Base-by-base conservation (phyloP, 805 yeast species). In the Barnettozyma sp. region DNA sequence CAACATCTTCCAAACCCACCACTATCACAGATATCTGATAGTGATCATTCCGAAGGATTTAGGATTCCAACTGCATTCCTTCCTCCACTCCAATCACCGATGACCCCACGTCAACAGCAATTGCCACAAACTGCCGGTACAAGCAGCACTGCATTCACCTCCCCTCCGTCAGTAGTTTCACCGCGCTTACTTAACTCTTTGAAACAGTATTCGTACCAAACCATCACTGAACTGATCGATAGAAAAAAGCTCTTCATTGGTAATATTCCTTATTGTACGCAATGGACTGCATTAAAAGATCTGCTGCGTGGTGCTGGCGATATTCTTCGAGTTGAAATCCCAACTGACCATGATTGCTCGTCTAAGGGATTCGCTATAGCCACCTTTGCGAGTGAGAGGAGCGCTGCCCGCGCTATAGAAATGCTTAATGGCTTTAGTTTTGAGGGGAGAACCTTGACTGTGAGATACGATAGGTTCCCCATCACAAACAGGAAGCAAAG, bases 331-430 rank as follows among this genome's bases (percentile, higher is more conserved):
- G 65, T 66, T 17, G 70, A 66, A 34, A 61, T 66, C 15, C 64
- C 68, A 4, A 22, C 28, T n/a, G 49, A 54, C 30, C 45, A 40
- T 4, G 60, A 59, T 29, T 73, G 74, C 2, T 52, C 65, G 22
- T 43, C 50, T 9, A 69, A 76, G 46, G 86, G 87, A 2, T 79
- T 75, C 60, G 86, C 85, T 1, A 68, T 79, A 32, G 82, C 76
- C 2, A 63, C 70, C 4, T 76, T 75, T 17, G 62, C 62, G 1
- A 54, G 64, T 25, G 64, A 60, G 22, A 62, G 55, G 7, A 72
- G 71, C 23, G 73, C 82, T 4, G 59, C 59, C 4, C 59, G 59
- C 26, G 64, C 77, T 12, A 76, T 79, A 29, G 56, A 61, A 18
- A 38, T 52, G 26, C 73, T 78, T 45, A 71, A 79, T 49, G 73